These are phyloP conservation scores for Aspergillus carlsbadensis DNA, from an alignment of 495 filamentous ascomycete species.

Conservation along the genomic window DNA sequence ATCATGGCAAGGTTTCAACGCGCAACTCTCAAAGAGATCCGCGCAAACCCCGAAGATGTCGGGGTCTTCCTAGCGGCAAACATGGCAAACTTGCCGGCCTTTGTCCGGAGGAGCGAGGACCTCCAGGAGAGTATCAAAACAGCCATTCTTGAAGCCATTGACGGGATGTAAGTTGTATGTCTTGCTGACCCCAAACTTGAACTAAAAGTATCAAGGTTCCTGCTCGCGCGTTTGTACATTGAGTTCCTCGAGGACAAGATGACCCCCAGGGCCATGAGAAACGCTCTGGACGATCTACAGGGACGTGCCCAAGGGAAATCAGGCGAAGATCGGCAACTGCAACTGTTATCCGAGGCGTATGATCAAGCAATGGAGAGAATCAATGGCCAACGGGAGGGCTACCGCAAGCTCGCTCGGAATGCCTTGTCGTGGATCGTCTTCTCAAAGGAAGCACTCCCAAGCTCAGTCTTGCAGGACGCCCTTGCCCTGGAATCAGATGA, in stretches of 20 bases:
- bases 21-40: constrained; percentile 21
- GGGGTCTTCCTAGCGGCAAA: constrained; percentile 24
- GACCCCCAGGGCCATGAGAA: too few relatives aligned
- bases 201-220: constrained; percentile 38
- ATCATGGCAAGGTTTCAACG: constrained; percentile 16
- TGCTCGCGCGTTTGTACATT: constrained; percentile 53
- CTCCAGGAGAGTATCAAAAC: constrained; percentile 32
- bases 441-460: constrained; percentile 35
- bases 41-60: constrained; percentile 27
- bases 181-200: not conserved
- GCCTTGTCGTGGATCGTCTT: constrained; percentile 31
- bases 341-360: constrained; percentile 24
- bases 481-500: constrained; percentile 37
- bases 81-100: constrained; percentile 19
- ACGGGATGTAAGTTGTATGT: constrained; percentile 40
- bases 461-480: constrained; percentile 45
- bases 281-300: too few relatives aligned
- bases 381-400: constrained; percentile 24
- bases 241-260: constrained; percentile 27
- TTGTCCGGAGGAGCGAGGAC: constrained; percentile 14
- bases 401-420: constrained; percentile 20
- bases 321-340: constrained; percentile 20
- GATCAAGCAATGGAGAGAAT: constrained; percentile 25
- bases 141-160: constrained; percentile 24
- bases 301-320: constrained; percentile 24